These are phyloP conservation scores for Suillus bovinus DNA, from an alignment of 768 basidiomycete species.

Conservation along the genomic window DNA sequence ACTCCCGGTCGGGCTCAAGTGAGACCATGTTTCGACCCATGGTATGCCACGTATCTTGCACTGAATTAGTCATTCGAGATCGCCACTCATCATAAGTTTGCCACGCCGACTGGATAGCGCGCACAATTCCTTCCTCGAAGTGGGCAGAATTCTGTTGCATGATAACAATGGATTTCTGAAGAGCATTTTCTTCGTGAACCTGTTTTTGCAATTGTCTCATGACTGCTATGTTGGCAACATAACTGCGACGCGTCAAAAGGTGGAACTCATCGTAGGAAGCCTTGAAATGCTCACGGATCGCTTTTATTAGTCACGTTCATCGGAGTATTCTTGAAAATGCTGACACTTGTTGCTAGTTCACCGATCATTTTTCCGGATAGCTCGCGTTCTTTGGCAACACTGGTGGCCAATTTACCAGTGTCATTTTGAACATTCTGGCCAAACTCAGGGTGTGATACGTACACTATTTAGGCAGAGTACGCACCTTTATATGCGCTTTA, in stretches of 20 bases:
- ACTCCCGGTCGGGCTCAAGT: conserved; percentile 86
- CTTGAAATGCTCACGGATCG: conserved; percentile 66
- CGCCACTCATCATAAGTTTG: conserved; percentile 95
- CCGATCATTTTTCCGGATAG: conserved; percentile 81
- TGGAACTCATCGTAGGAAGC: not conserved
- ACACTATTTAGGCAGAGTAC: conserved; percentile 10
- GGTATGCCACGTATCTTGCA: conserved; percentile 72
- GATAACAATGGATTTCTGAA: conserved; percentile 97
- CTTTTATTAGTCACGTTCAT: conserved; percentile 76
- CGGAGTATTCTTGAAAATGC: conserved; percentile 94
- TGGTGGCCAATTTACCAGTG: conserved; percentile 87
- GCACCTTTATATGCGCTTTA: conserved; percentile 94
- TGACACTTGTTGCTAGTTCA: conserved; percentile 84
- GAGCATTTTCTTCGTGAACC: conserved; percentile 95
- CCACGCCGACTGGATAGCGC: conserved; percentile 95
- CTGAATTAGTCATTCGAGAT: conserved; percentile 69
- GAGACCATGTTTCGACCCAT: conserved; percentile 76
- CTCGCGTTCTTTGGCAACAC: conserved; percentile 93
- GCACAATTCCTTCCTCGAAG: conserved; percentile 96
- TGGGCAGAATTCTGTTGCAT: conserved; percentile 97
- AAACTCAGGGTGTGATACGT: not conserved
- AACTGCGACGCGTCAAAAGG: conserved; percentile 37
- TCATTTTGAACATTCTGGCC: conserved; percentile 89
- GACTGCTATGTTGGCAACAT: conserved; percentile 71
- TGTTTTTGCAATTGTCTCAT: conserved; percentile 83